Evolutionary conservation across 2,329 filamentous ascomycete genomes (phyloP).

Genomic region (Exophiala xenobiotica): DNA sequence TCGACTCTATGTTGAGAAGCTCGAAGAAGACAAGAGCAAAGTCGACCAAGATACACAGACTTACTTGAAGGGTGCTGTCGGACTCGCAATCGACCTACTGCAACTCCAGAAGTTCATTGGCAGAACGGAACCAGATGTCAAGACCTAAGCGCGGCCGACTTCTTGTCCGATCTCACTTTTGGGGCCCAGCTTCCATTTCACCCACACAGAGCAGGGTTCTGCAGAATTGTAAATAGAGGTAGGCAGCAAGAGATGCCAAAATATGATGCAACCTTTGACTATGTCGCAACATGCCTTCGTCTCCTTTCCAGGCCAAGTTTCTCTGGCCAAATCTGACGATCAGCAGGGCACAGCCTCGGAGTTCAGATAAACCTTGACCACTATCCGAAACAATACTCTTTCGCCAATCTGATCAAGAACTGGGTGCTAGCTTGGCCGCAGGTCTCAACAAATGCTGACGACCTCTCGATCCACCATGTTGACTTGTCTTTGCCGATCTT

Average conservation of each 20-base stretch:
- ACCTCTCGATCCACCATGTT: neutral
- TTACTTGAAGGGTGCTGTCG: slow-evolving; percentile 87
- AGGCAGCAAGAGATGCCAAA: neutral
- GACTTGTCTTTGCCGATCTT: neutral
- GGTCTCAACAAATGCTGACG: neutral
- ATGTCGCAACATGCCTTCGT: too few species aligned
- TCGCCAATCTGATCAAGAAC: neutral
- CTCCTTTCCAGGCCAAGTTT: too few species aligned
- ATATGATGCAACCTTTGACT: neutral
- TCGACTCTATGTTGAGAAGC: slow-evolving; percentile 94
- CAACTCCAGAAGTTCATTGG: slow-evolving; percentile 94
- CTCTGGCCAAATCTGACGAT: too few species aligned
- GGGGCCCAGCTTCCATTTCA: neutral
- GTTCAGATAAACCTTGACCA: too few species aligned
- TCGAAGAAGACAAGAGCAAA: slow-evolving; percentile 75
- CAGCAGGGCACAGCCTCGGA: too few species aligned
- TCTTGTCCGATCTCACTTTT: neutral
- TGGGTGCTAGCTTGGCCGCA: neutral
- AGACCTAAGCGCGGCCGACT: slow-evolving; percentile 63
- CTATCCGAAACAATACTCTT: neutral
- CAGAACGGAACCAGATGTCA: slow-evolving; percentile 90
- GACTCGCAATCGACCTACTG: slow-evolving; percentile 78
- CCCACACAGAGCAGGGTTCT: neutral
- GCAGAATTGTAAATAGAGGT: neutral
- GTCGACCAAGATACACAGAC: slow-evolving; percentile 85